Evolutionary conservation across 2,329 filamentous ascomycete genomes (phyloP).

Genomic region (Hypoxylon sp.): DNA sequence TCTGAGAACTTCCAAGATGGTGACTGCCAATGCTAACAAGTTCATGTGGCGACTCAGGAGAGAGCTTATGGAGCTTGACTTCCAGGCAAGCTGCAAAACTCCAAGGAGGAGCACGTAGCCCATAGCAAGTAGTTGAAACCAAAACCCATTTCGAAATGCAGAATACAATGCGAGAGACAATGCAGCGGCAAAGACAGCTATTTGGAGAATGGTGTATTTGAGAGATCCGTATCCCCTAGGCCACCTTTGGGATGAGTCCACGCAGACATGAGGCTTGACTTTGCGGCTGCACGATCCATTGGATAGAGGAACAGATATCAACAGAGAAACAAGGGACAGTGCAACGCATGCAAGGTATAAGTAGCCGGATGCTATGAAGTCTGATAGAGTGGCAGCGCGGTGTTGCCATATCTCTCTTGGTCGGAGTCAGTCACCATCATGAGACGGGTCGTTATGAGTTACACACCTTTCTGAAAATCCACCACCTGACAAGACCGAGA

Average conservation of each 20-base stretch:
- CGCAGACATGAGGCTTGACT: conserved; percentile 7
- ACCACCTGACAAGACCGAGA: conserved; percentile 5
- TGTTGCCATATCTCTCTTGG: conserved; percentile 48
- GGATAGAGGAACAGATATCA: conserved; percentile 23
- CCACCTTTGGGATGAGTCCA: neutral
- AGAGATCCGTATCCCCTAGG: conserved; percentile 15
- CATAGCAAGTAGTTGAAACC: conserved; percentile 46
- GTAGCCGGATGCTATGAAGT: conserved; percentile 48
- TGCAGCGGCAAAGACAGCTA: conserved; percentile 20
- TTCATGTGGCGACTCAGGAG: conserved; percentile 51
- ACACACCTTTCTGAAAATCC: conserved; percentile 25
- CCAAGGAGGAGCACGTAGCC: conserved; percentile 49
- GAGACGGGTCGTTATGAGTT: neutral
- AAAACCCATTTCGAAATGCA: conserved; percentile 35
- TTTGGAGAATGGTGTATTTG: conserved; percentile 24
- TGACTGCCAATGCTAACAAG: conserved; percentile 35
- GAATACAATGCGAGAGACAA: conserved; percentile 27
- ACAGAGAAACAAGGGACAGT: conserved; percentile 43
- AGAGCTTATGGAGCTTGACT: conserved; percentile 21
- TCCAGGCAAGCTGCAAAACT: conserved; percentile 42
- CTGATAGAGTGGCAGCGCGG: conserved; percentile 45
- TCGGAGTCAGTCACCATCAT: neutral
- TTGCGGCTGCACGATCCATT: conserved; percentile 16
- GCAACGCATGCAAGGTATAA: conserved; percentile 46
- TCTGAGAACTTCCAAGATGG: conserved; percentile 46